Evolutionary conservation across 1,284 basidiomycete species (phyloP), one percentile per base, ranked within the genome.

Genomic region (Phlebopus sp.): DNA sequence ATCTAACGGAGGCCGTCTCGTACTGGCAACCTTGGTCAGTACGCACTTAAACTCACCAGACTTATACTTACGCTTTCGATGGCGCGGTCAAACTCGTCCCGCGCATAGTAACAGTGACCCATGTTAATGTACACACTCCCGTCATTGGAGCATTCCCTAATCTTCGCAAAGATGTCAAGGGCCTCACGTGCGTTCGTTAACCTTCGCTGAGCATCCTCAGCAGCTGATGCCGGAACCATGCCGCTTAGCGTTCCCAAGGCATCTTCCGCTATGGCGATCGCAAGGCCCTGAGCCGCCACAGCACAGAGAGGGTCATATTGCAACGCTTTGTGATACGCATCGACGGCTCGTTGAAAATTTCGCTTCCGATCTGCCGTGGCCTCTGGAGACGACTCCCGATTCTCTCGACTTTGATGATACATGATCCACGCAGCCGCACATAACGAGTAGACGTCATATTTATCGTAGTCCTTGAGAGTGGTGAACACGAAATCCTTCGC

Each of bases 81-180:
- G 1, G 95, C 93, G 47, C 90, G 78, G 57, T 97, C 93, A 64
- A 87, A 95, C 64, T 97, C 94, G 49, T 96, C 94, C 43, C 90
- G 77, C 23, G 82, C 77, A 62, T 91, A 95, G 66, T 94, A 89
- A 59, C 92, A 96, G 62, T 97, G 95, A 0, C 94, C 95, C 74
- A 97, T 94, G 63, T 97, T 97, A 59, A 92, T 76, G 60, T 94
- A 93, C 7, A 96, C 92, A 55, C 88, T 88, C 2, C 90, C 90
- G 52, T 93, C 89, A 49, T 82, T 80, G 44, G 92, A 68, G 3
- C 84, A 87, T 69, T 97, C 94, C 50, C 90, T 78, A 46, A 97
- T 87, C 66, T 94, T 92, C 5, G 84, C 85, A 57, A 97, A 90
- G 19, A 95, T 78, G 43, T 88, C 84, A 30, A 97, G 69, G 0